Evolutionary conservation across 2,329 filamentous ascomycete species (phyloP).

Genomic region (Neofusicoccum parvum): DNA sequence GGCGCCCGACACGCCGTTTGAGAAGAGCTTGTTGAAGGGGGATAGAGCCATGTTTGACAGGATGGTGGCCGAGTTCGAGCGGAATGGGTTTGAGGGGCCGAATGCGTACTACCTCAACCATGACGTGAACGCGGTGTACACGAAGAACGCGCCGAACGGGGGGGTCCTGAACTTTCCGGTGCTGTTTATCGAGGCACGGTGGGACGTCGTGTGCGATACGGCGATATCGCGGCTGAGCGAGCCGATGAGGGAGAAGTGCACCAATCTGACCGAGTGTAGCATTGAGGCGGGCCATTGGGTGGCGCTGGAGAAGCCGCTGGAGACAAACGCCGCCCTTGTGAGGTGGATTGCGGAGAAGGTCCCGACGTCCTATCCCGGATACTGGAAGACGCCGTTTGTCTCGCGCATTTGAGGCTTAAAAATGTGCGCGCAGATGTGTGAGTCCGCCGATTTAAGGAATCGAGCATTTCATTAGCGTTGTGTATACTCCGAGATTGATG

Average conservation of each 20-base stretch:
- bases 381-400: not conserved
- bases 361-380: not conserved
- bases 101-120: slow-evolving; percentile 50
- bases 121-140: slow-evolving; percentile 45
- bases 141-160: slow-evolving; percentile 40
- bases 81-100: slow-evolving; percentile 44
- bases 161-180: slow-evolving; percentile 38
- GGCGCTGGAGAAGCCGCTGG: slow-evolving; percentile 31
- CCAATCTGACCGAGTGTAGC: slow-evolving; percentile 47
- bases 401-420: not conserved
- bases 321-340: slow-evolving; percentile 29
- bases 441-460: too few relatives aligned
- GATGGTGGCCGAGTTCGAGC: slow-evolving; percentile 40
- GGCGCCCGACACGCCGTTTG: slow-evolving; percentile 35
- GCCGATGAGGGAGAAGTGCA: slow-evolving; percentile 7
- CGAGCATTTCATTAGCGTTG: too few relatives aligned
- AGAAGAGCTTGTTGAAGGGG: slow-evolving; percentile 26
- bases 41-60: slow-evolving; percentile 33
- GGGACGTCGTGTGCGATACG: slow-evolving; percentile 44
- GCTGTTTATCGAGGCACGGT: slow-evolving; percentile 44
- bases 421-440: too few relatives aligned
- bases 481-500: too few relatives aligned
- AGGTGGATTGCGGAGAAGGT: slow-evolving; percentile 28
- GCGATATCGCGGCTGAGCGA: slow-evolving; percentile 34
- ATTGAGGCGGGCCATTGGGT: slow-evolving; percentile 41